These are phyloP conservation scores for Chytriomyces confervae DNA, from an alignment of 192 early-diverging fungal species.

Conservation along the genomic window DNA sequence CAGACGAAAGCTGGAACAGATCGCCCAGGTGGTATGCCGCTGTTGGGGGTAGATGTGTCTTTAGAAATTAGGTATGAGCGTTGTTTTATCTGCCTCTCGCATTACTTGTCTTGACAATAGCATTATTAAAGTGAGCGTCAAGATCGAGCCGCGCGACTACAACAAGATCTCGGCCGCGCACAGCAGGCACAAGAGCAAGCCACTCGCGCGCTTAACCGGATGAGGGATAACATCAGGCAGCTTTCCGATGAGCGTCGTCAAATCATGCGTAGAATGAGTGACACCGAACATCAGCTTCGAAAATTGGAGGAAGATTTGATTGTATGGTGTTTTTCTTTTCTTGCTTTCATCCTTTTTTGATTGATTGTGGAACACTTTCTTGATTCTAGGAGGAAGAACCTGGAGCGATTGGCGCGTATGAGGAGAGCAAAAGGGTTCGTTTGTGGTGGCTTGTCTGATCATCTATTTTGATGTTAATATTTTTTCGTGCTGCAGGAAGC, in stretches of 20 bases:
- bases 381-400: slow-evolving; percentile 33
- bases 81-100: background rate
- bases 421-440: slow-evolving; percentile 20
- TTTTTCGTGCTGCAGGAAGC: slow-evolving; percentile 35
- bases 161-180: slow-evolving; percentile 1
- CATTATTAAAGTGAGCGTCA: background rate
- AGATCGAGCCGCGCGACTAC: background rate
- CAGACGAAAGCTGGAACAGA: slow-evolving; percentile 21
- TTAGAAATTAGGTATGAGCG: slow-evolving; percentile 16
- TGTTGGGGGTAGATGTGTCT: slow-evolving; percentile 40
- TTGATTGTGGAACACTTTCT: background rate
- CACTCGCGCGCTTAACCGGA: background rate
- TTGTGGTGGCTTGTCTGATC: background rate
- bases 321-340: slow-evolving; percentile 5
- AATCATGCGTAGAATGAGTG: background rate
- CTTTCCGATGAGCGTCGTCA: background rate
- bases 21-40: slow-evolving; percentile 36
- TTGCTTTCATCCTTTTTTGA: background rate
- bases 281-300: background rate
- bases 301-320: slow-evolving; percentile 36
- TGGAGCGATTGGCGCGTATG: slow-evolving; percentile 22
- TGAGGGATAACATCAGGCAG: background rate
- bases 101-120: background rate
- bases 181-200: background rate
- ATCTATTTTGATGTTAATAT: background rate